Base-by-base conservation (phyloP, 1,284 basidiomycete genomes). In the Tylopilus sp. region DNA sequence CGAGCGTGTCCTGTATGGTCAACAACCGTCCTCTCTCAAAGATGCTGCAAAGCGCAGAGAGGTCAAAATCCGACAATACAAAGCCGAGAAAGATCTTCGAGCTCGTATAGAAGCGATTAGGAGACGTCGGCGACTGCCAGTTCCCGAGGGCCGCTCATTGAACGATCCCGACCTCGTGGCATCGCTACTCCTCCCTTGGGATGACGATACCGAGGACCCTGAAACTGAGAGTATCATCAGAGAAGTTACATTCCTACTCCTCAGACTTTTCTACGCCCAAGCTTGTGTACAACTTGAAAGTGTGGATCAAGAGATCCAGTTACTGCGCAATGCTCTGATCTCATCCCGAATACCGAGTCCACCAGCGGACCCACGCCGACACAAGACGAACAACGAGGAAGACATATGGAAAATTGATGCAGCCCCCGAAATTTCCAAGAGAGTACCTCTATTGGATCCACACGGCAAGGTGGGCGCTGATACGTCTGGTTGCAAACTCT, bases 51-150 rank as follows among this genome's bases (percentile, higher is more conserved):
- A 77, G 62, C 76, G 86, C 47, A 72, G 94, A 55, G 92, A 95
- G 53, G 66, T 84, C 33, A 97, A 96, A 72, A 95, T 97, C 55
- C 81, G 79, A 53, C 92, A 94, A 63, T 96, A 83, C 66, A 83
- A 83, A 66, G 78, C 81, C 48, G 91, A 95, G 68, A 95, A 90
- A 66, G 85, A 90, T 46, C 70, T 95, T 26, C 77, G 80, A 45
- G 69, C 72, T 26, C 77, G 77, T 48, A 81, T 96, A 21, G 77
- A 90, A 66, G 68, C 71, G 21, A 61, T 86, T 11, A 73, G 77
- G 30, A 80, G 76, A 62, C 77, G 75, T 25, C 75, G 75, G 41
- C 65, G 73, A 47, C 75, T 78, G 39, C 53, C 59, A 26, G 53
- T 68, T 51, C 51, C 61, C 28, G 53, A 57, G 6, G 68, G 75